Base-by-base conservation (phyloP, 2,329 filamentous ascomycete species). In the Hypocrella siamensis region DNA sequence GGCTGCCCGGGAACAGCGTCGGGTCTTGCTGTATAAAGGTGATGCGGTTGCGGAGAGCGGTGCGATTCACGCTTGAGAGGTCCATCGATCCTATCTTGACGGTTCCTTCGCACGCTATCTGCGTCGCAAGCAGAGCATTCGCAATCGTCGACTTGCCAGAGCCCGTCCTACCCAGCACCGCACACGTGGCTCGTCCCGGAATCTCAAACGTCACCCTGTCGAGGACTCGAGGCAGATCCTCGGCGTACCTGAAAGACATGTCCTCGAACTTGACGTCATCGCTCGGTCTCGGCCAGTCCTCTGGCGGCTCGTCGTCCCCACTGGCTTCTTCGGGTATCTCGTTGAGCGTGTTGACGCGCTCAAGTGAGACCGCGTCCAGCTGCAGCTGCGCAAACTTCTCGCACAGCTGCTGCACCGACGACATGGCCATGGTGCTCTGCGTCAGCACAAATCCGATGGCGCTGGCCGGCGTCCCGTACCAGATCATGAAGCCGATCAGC, bases 361-460 rank as follows among this genome's bases (percentile, higher is more conserved):
- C 85, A 0, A 93, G 81, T 0, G 80, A 86, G 0, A 93, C 84
- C 42, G 93, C 93, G 47, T 93, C 79, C 69, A 93, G 85, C 49
- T 93, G 84, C 2, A 93, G 64, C 46, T 81, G 73, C 3, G 85
- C 85, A 44, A 93, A 93, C 35, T 74, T 70, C 37, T 74, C 73
- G 52, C 85, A 93, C 0, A 93, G 66, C 2, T 61, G 58, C 29
- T 58, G 54, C 2, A 58, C 52, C 0, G 53, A 42, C 1, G 36
- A 38, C 46, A 57, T 54, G 24, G 54, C 54, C 6, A 53, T 48
- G 5, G 45, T 49, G 1, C 53, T 56, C 33, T 58, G 54, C 1
- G 81, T 75, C 4, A 93, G 64, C 1, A 92, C 78, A 45, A 93
- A 93, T 6, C 83, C 85, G 1, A 84, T 79, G 2, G 88, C 61